Percentiles rank a stretch among this genome's conserved stretches.
These are phyloP conservation scores for Colletotrichum sp. DNA, from an alignment of 2,329 filamentous ascomycete genomes.

Conservation along the genomic window DNA sequence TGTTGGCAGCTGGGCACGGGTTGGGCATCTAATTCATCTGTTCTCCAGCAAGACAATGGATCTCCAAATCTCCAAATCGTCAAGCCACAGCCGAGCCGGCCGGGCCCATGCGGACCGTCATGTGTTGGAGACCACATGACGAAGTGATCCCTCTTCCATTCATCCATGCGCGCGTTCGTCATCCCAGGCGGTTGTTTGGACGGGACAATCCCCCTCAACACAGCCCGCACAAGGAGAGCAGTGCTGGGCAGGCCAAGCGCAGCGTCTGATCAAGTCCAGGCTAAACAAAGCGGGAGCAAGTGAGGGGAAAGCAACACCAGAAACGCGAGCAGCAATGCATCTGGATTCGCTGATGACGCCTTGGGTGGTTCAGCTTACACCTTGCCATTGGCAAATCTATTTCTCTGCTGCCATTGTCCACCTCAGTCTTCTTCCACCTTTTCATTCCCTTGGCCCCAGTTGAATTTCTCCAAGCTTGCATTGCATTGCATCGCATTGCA, in stretches of 20 bases:
- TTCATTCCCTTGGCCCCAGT: not conserved
- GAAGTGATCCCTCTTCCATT: not conserved
- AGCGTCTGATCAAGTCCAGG: not conserved
- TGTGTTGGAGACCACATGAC: constrained; percentile 12
- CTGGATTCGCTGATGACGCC: not conserved
- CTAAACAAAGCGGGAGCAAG: not conserved
- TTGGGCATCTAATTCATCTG: not conserved
- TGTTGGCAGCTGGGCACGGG: not conserved
- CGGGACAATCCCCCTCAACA: not conserved
- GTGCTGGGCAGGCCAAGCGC: not conserved
- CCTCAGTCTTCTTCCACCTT: not conserved
- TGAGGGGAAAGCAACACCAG: not conserved
- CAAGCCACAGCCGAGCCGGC: not conserved
- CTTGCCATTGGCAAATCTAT: not conserved
- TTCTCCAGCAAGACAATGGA: not conserved
- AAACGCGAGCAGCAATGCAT: not conserved
- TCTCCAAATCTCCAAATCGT: not conserved
- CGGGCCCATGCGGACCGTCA: not conserved
- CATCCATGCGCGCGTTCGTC: constrained; percentile 1
- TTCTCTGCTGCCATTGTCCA: not conserved
- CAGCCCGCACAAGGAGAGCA: not conserved
- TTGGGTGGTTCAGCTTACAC: not conserved
- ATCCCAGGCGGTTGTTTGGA: not conserved
- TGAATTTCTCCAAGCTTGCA: not conserved
- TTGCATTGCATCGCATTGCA: constrained; percentile 2